Evolutionary conservation across 352 stramenopile genomes (phyloP).

Genomic region (Phytophthora idaei): DNA sequence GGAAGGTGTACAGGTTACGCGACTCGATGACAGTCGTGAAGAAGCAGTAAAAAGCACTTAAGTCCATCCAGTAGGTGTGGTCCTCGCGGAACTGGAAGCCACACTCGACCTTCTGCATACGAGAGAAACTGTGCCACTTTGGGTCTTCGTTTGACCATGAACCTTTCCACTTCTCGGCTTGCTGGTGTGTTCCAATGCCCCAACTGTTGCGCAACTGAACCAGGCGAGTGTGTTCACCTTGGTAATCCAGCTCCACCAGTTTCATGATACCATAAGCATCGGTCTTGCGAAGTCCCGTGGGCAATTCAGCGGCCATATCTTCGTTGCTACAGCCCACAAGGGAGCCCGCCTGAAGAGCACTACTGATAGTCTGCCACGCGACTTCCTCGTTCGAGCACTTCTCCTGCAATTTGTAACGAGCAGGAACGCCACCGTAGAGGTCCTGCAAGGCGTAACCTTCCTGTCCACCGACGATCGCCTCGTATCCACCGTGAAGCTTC

Average conservation of each 20-base stretch:
- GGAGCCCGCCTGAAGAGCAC: constrained; percentile 58
- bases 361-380: constrained; percentile 58
- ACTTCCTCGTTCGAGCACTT: constrained; percentile 60
- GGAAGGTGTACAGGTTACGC: constrained; percentile 86
- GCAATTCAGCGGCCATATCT: constrained; percentile 64
- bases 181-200: constrained; percentile 62
- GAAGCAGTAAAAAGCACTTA: constrained; percentile 78
- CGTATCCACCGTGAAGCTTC: constrained; percentile 93
- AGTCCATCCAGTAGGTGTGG: constrained; percentile 85
- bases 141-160: constrained; percentile 73
- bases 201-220: constrained; percentile 86
- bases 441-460: constrained; percentile 80
- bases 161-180: constrained; percentile 72
- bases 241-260: constrained; percentile 73
- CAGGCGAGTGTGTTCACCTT: constrained; percentile 58
- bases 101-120: constrained; percentile 72
- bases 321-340: constrained; percentile 79
- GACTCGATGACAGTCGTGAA: constrained; percentile 82
- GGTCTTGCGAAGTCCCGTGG: constrained; percentile 67
- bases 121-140: constrained; percentile 76
- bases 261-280: constrained; percentile 79
- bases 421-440: constrained; percentile 73
- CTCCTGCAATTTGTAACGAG: constrained; percentile 72
- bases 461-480: constrained; percentile 88
- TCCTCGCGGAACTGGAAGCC: constrained; percentile 86